Conservation (phyloP, 2,329 filamentous ascomycete genomes). For the Sclerotinia borealis region DNA sequence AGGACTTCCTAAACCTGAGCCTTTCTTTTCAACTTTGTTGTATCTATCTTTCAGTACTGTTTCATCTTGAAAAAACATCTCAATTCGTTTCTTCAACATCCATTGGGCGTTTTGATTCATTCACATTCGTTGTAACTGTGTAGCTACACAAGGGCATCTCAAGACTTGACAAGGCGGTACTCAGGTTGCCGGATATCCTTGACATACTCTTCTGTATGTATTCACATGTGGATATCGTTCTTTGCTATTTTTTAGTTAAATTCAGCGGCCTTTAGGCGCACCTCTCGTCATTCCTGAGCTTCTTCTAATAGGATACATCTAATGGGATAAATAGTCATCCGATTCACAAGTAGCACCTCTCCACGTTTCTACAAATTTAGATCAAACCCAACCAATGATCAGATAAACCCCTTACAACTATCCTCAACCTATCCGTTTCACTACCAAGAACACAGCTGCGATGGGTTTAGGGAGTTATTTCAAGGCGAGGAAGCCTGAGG, state of each 20-base stretch:
- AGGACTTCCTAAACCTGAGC: neutral
- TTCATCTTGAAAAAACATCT: neutral
- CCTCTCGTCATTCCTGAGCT: neutral
- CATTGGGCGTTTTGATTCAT: neutral
- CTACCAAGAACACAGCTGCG: slow-evolving; percentile 23
- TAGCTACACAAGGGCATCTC: neutral
- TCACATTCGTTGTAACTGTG: neutral
- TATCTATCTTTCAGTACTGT: neutral
- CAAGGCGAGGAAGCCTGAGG: slow-evolving; percentile 45
- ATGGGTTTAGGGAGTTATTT: slow-evolving; percentile 62
- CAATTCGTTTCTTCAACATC: neutral
- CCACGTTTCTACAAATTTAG: neutral
- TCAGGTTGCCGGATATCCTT: neutral
- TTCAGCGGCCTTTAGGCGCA: neutral
- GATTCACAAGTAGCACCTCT: neutral
- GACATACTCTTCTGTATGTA: slow-evolving; percentile 5
- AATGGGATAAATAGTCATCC: neutral
- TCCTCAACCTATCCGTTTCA: neutral
- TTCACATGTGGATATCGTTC: neutral
- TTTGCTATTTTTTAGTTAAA: neutral
- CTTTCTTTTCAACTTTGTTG: neutral
- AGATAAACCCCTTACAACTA: neutral
- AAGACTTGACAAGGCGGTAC: neutral
- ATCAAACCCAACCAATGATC: neutral
- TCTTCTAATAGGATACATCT: neutral